Evolutionary conservation across 305 asterid genomes (phyloP).

Genomic region (Rubia tinctorum): DNA sequence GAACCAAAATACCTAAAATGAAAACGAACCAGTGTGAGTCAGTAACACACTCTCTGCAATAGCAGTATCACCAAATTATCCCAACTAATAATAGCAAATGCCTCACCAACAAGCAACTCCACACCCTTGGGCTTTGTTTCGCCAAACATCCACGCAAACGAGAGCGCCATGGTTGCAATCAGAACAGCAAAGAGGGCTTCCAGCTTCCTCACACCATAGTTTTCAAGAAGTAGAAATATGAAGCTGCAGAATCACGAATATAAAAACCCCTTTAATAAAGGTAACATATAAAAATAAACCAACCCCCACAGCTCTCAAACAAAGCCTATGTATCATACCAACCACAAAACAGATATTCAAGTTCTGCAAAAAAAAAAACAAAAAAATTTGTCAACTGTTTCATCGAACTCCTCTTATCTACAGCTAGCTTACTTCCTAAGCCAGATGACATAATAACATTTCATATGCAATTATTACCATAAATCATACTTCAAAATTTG

Average conservation of each 20-base stretch:
- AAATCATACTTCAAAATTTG: not conserved
- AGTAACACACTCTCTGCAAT: not conserved
- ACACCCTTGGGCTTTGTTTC: slow-evolving; percentile 78
- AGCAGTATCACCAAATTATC: not conserved
- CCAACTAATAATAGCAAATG: not conserved
- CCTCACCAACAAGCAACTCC: slow-evolving; percentile 73
- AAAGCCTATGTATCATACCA: not conserved
- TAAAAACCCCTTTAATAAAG: slow-evolving; percentile 9
- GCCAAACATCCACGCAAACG: slow-evolving; percentile 97
- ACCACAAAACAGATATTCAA: not conserved
- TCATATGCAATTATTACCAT: not conserved
- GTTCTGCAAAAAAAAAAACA: not conserved
- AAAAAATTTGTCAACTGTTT: not conserved
- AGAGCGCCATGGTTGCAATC: slow-evolving; percentile 76
- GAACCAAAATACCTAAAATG: slow-evolving; percentile 70
- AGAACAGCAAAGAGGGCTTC: slow-evolving; percentile 95
- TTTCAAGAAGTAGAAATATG: slow-evolving; percentile 82
- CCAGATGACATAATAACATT: not conserved
- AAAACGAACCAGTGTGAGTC: slow-evolving; percentile 5
- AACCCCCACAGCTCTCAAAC: not conserved
- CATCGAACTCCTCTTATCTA: not conserved
- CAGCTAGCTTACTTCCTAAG: not conserved
- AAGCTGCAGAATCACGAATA: slow-evolving; percentile 52
- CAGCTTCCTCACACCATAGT: slow-evolving; percentile 86
- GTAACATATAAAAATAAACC: not conserved